Evolutionary conservation across 805 yeast species (phyloP), one percentile per base, ranked within the genome.

Genomic region (Zygosaccharomyces lentus): DNA sequence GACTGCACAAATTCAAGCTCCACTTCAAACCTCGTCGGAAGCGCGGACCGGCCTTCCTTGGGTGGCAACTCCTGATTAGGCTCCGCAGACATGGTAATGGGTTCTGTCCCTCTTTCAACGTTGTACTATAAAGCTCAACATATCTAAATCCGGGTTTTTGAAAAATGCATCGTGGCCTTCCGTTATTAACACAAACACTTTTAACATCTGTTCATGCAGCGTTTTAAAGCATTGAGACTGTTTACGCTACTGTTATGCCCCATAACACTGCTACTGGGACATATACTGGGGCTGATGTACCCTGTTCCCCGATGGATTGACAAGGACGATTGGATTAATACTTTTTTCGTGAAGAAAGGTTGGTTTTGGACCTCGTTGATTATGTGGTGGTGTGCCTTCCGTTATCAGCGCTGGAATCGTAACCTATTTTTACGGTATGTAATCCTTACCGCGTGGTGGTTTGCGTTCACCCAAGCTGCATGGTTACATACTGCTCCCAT

Each of bases 361-460:
- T 93, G 98, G 98, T 73, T 79, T 12, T 93, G 97, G 98, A 89
- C 96, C 1, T 64, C 80, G 0, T 4, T 75, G 3, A 72, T 73
- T 3, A 51, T 58, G 16, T 55, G 59, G 58, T 56, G 55, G 55
- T 58, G 59, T 31, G 37, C 50, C 27, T 24, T 53, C 30, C 39
- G 46, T 16, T 39, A 42, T 34, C 39, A 43, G 5, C 37, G 27
- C 9, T 39, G 37, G 19, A 48, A 10, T 69, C 71, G 2, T 26
- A 68, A 29, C 17, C 32, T 49, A 9, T 17, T 48, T 1, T 47
- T 67, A 16, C 63, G 85, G 29, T 87, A 78, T 58, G 54, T 55
- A 0, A 47, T 76, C 4, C 77, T 82, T 15, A 85, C 96, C 0
- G 13, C 69, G 0, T 86, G 95, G 87, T 93, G 98, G 98, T 58